Base-by-base conservation (phyloP, 2,329 filamentous ascomycete species). In the Pseudogymnoascus verrucosus region DNA sequence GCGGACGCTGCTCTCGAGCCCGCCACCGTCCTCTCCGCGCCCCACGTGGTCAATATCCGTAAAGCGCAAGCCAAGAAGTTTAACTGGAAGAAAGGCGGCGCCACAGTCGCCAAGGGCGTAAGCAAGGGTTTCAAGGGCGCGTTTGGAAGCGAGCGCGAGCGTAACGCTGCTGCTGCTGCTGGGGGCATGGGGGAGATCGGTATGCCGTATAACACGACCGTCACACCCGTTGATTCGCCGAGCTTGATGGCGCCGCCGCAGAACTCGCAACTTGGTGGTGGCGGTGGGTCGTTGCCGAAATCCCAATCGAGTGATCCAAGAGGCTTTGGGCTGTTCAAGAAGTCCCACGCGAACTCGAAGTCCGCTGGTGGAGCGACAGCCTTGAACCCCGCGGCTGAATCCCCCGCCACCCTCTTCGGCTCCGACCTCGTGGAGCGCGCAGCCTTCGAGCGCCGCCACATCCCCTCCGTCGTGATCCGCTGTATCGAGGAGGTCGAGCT, bases 401-500 rank as follows among this genome's bases (percentile, higher is more conserved):
- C 82, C 2, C 79, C 85, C 1, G 80, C 79, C 3, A 80, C 78
- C 0, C 83, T 98, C 4, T 98, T 98, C 71, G 95, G 95, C 19
- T 95, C 92, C 1, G 95, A 99, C 62, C 82, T 99, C 37, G 82
- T 88, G 51, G 89, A 92, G 71, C 87, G 95, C 67, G 89, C 91
- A 72, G 92, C 96, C 61, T 92, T 85, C 71, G 95, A 99, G 76
- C 90, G 90, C 67, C 88, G 90, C 62, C 87, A 93, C 71, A 93
- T 99, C 66, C 95, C 95, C 59, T 88, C 87, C 67, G 90, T 99
- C 28, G 90, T 99, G 47, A 93, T 87, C 59, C 89, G 92, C 59
- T 99, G 95, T 76, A 96, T 99, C 69, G 91, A 96, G 73, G 93
- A 99, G 77, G 95, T 99, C 40, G 95, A 99, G 76, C 79, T 95